These are phyloP conservation scores for Kondoa malvinella DNA, from an alignment of 768 basidiomycete genomes.

Conservation along the genomic window DNA sequence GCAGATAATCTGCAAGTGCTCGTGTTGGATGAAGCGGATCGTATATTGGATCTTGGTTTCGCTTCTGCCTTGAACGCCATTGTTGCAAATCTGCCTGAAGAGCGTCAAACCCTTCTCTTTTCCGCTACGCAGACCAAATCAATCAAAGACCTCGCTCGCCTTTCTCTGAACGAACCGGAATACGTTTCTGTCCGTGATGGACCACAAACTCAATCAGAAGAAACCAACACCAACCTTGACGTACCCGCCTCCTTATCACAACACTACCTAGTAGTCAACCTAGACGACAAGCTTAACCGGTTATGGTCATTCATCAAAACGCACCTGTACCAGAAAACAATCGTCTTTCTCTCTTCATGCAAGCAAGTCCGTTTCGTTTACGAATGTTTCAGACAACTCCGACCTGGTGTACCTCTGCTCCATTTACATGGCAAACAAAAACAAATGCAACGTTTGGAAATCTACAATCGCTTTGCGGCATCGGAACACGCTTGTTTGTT, in stretches of 20 bases:
- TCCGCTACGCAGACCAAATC: constrained; percentile 92
- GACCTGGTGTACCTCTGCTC: constrained; percentile 80
- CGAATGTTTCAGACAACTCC: constrained; percentile 88
- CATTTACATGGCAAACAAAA: constrained; percentile 94
- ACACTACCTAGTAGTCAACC: constrained; percentile 62
- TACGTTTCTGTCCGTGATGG: constrained; percentile 47
- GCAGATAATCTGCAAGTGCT: constrained; percentile 77
- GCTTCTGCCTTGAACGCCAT: constrained; percentile 72
- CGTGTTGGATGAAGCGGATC: constrained; percentile 90
- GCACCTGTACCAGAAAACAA: constrained; percentile 72
- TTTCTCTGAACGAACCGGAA: constrained; percentile 68
- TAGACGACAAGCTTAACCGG: constrained; percentile 75
- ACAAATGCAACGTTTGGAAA: constrained; percentile 65
- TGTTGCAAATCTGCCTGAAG: constrained; percentile 73
- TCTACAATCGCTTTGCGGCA: constrained; percentile 67
- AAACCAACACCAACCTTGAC: constrained; percentile 61
- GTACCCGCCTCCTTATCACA: constrained; percentile 34
- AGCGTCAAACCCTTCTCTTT: constrained; percentile 86
- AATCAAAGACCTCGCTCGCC: constrained; percentile 67
- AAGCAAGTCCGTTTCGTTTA: constrained; percentile 93
- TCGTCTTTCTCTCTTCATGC: constrained; percentile 85
- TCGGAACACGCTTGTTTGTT: constrained; percentile 71
- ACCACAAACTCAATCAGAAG: constrained; percentile 21
- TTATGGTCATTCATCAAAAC: constrained; percentile 90
- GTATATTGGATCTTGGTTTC: constrained; percentile 94